A percentile compares a stretch with the other conserved stretches of the same genome.
These are phyloP conservation scores for Fusarium sublunatum DNA, from an alignment of 2,329 filamentous ascomycete genomes.

Conservation along the genomic window DNA sequence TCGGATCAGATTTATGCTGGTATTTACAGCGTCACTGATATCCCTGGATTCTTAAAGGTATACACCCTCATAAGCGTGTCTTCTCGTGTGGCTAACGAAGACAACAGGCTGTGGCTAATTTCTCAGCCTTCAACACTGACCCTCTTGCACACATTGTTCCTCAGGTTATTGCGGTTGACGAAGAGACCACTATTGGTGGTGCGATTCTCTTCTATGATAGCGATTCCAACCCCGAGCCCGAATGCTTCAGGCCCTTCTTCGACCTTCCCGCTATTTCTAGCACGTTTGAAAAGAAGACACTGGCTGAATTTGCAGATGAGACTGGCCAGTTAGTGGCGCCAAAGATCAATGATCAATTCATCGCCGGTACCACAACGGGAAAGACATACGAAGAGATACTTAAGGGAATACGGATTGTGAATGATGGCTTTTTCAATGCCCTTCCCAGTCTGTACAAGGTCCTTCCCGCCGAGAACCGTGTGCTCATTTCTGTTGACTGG, in stretches of 20 bases:
- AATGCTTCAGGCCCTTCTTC: slow-evolving; percentile 31
- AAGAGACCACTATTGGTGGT: slow-evolving; percentile 22
- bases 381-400: slow-evolving; percentile 28
- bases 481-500: slow-evolving; percentile 30
- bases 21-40: slow-evolving; percentile 22
- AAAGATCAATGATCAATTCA: slow-evolving; percentile 33
- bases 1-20: slow-evolving; percentile 25
- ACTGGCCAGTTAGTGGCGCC: slow-evolving; percentile 23
- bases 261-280: slow-evolving; percentile 21
- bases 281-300: slow-evolving; percentile 22
- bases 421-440: slow-evolving; percentile 20
- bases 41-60: slow-evolving; percentile 23
- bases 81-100: background rate
- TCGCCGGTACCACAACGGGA: slow-evolving; percentile 21
- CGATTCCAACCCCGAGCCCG: slow-evolving; percentile 18
- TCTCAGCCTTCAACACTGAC: slow-evolving; percentile 30
- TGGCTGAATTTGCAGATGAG: slow-evolving; percentile 22
- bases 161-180: slow-evolving; percentile 25
- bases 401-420: slow-evolving; percentile 7
- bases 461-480: slow-evolving; percentile 16
- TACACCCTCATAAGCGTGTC: rapidly evolving
- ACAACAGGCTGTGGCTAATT: slow-evolving; percentile 25
- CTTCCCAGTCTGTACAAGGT: slow-evolving; percentile 16
- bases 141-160: slow-evolving; percentile 32
- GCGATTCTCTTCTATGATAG: slow-evolving; percentile 35